These are phyloP conservation scores for Roridomyces roridus DNA, from an alignment of 768 basidiomycete species.

Conservation along the genomic window DNA sequence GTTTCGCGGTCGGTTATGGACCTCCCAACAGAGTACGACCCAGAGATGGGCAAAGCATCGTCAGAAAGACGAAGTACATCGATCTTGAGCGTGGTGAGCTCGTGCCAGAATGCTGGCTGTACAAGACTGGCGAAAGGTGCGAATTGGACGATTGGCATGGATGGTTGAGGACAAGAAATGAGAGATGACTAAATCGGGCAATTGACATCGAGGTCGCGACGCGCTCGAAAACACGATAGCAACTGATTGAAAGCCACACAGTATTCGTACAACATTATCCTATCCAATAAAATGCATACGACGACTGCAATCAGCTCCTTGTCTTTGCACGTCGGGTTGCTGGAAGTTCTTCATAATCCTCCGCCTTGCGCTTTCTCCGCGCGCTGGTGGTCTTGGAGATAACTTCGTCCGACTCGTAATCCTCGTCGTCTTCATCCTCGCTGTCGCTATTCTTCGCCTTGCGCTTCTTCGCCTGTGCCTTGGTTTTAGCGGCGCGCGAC, in stretches of 20 bases:
- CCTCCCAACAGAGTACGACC: slow-evolving; percentile 73
- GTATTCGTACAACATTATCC: no score
- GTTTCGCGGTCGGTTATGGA: slow-evolving; percentile 79
- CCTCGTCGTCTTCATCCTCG: slow-evolving; percentile 18
- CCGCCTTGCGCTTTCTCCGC: slow-evolving; percentile 23
- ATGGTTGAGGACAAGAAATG: no score
- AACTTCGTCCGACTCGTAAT: slow-evolving; percentile 18
- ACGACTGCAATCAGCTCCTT: background rate
- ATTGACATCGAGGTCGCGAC: no score
- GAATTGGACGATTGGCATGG: slow-evolving; percentile 82
- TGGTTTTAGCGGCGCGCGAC: slow-evolving; percentile 15
- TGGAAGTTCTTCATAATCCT: slow-evolving; percentile 25
- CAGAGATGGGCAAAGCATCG: slow-evolving; percentile 65
- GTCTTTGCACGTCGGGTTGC: slow-evolving; percentile 15
- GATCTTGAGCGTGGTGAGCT: slow-evolving; percentile 87
- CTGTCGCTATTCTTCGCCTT: slow-evolving; percentile 22
- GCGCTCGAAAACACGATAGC: no score
- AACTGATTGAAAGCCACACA: no score
- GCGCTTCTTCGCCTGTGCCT: slow-evolving; percentile 20
- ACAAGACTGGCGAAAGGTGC: slow-evolving; percentile 87
- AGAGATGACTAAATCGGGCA: no score
- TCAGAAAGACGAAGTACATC: slow-evolving; percentile 88
- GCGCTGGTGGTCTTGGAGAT: slow-evolving; percentile 26
- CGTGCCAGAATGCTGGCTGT: slow-evolving; percentile 93
- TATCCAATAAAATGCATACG: no score